phyloP scores from a whole-genome alignment of 495 filamentous ascomycete genomes.

The Amniculicola lignicola region DNA sequence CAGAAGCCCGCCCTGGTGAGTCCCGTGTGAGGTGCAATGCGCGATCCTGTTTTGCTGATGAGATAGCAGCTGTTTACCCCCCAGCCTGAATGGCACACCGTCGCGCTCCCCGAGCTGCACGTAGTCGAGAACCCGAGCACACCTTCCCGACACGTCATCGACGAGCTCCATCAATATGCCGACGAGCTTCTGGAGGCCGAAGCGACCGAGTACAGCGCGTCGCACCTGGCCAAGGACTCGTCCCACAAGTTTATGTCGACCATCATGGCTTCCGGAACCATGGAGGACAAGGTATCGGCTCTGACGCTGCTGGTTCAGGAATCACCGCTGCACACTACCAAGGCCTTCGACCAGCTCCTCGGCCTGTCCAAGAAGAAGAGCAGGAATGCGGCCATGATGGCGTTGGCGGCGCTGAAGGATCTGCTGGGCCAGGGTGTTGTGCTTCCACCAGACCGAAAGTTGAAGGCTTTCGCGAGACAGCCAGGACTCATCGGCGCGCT shows the following conservation, averaged over 20 bases:
- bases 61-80: slow-evolving; percentile 64
- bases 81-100: slow-evolving; percentile 81
- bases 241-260: slow-evolving; percentile 91
- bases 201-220: slow-evolving; percentile 57
- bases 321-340: slow-evolving; percentile 87
- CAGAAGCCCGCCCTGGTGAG: slow-evolving; percentile 26
- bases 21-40: background rate
- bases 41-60: slow-evolving; percentile 7
- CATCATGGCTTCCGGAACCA: slow-evolving; percentile 93
- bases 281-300: slow-evolving; percentile 94
- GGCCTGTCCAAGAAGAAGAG: slow-evolving; percentile 81
- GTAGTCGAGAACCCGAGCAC: slow-evolving; percentile 47
- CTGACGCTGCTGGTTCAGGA: slow-evolving; percentile 91
- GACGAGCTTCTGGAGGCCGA: slow-evolving; percentile 72
- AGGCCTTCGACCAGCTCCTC: slow-evolving; percentile 79
- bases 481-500: slow-evolving; percentile 69
- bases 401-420: slow-evolving; percentile 88
- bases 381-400: slow-evolving; percentile 88
- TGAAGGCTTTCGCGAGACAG: slow-evolving; percentile 76
- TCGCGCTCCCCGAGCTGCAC: slow-evolving; percentile 57
- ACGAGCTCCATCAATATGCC: slow-evolving; percentile 73
- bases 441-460: slow-evolving; percentile 74
- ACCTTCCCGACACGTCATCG: slow-evolving; percentile 57
- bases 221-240: slow-evolving; percentile 60
- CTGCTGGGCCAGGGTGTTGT: slow-evolving; percentile 83